phyloP scores from a whole-genome alignment of 495 filamentous ascomycete genomes.

The Daldinia caldariorum region DNA sequence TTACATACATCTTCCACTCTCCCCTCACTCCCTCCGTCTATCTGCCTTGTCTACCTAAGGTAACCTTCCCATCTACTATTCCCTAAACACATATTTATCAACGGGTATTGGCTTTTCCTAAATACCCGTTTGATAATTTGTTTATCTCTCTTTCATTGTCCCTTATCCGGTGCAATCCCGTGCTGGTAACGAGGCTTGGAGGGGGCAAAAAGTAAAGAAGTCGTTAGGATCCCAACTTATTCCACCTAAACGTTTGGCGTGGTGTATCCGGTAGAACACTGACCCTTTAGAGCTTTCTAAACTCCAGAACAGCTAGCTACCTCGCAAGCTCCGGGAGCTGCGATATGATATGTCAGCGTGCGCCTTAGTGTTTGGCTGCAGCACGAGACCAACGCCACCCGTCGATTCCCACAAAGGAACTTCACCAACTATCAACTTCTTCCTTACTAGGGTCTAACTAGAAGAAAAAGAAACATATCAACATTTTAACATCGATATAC shows the following conservation, averaged over 20 bases:
- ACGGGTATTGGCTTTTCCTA: slow-evolving; percentile 4
- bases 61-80: neutral
- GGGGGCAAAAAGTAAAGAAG: slow-evolving; percentile 1
- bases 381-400: slow-evolving; percentile 39
- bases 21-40: neutral
- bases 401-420: slow-evolving; percentile 22
- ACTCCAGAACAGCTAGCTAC: slow-evolving; percentile 27
- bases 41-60: neutral
- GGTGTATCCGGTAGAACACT: slow-evolving; percentile 29
- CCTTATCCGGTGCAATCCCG: slow-evolving; percentile 17
- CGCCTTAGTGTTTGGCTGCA: slow-evolving; percentile 23
- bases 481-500: neutral
- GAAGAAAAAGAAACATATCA: neutral
- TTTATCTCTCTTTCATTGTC: slow-evolving; percentile 4
- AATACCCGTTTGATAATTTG: slow-evolving; percentile 12
- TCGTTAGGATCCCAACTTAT: slow-evolving; percentile 8
- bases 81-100: slow-evolving; percentile 20
- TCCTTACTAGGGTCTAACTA: slow-evolving; percentile 1
- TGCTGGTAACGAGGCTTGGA: slow-evolving; percentile 23
- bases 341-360: slow-evolving; percentile 46
- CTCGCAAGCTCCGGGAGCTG: slow-evolving; percentile 36
- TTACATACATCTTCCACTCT: slow-evolving; percentile 5
- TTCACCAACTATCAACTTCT: slow-evolving; percentile 19
- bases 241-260: neutral
- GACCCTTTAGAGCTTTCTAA: slow-evolving; percentile 27